A percentile compares a stretch with the other conserved stretches of the same genome.
phyloP scores from a whole-genome alignment of 768 basidiomycete genomes.

The Mycena kentingensis region DNA sequence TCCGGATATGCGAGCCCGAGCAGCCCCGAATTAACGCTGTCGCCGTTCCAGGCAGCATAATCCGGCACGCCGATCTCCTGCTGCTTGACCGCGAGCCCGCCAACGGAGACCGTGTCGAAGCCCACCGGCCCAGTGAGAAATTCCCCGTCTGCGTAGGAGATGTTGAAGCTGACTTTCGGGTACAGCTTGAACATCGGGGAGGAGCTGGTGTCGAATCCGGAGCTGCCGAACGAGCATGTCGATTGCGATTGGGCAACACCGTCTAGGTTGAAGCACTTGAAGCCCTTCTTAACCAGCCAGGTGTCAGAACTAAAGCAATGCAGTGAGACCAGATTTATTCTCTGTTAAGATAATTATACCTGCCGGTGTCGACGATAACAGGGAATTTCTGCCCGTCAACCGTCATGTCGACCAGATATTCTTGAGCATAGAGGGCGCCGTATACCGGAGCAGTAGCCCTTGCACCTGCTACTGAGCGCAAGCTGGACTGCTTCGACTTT shows the following conservation, averaged over 20 bases:
- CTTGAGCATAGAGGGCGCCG: slow-evolving; percentile 15
- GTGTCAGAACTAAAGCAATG: slow-evolving; percentile 20
- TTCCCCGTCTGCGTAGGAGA: slow-evolving; percentile 18
- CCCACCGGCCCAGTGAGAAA: slow-evolving; percentile 21
- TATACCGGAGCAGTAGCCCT: slow-evolving; percentile 2
- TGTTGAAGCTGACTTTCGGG: slow-evolving; percentile 22
- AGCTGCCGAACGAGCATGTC: slow-evolving; percentile 22
- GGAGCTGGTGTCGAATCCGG: slow-evolving; percentile 18
- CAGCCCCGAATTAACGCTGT: slow-evolving; percentile 2
- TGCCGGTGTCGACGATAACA: slow-evolving; percentile 22
- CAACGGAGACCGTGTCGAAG: slow-evolving; percentile 24
- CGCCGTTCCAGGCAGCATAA: slow-evolving; percentile 11
- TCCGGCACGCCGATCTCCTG: slow-evolving; percentile 21
- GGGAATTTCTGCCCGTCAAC: slow-evolving; percentile 20
- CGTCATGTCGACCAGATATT: slow-evolving; percentile 17
- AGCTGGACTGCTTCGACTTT: slow-evolving; percentile 3
- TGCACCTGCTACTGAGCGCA: not conserved
- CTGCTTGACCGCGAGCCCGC: slow-evolving; percentile 17
- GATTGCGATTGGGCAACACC: slow-evolving; percentile 6
- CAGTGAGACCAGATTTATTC: not conserved
- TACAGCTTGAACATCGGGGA: slow-evolving; percentile 21
- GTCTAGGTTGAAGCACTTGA: slow-evolving; percentile 20
- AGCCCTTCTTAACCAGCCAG: slow-evolving; percentile 23
- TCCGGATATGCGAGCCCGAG: slow-evolving; percentile 21
- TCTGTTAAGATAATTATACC: slow-evolving; percentile 7